These are phyloP conservation scores for Neospora caninum DNA, from an alignment of 169 alveolate species.

Conservation along the genomic window DNA sequence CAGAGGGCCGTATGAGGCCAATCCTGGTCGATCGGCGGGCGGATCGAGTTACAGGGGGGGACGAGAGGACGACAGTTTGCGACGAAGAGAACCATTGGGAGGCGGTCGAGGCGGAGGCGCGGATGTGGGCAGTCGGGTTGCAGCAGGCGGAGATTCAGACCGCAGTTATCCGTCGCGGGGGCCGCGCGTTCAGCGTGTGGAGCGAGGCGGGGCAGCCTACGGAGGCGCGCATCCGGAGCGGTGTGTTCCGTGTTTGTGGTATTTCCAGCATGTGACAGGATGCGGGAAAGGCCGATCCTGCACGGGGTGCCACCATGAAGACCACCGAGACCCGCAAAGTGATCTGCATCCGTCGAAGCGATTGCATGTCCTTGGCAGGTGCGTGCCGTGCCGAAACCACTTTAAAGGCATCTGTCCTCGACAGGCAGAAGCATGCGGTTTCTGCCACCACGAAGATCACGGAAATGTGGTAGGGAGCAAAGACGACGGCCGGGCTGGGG, in stretches of 20 bases:
- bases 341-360: conserved; percentile 19
- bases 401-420: neutral
- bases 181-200: neutral
- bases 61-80: neutral
- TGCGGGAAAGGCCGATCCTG: neutral
- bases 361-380: neutral
- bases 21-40: neutral
- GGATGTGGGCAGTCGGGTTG: neutral
- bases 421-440: neutral
- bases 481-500: neutral
- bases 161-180: neutral
- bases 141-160: neutral
- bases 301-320: neutral
- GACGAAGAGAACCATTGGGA: neutral
- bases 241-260: conserved; percentile 8
- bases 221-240: neutral
- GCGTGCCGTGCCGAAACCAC: conserved; percentile 16
- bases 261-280: neutral
- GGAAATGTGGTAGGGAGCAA: neutral
- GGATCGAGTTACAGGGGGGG: neutral
- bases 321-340: conserved; percentile 19
- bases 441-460: conserved; percentile 34
- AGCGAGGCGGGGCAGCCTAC: neutral
- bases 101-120: neutral
- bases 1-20: neutral